Evolutionary conservation across 2,329 filamentous ascomycete genomes (phyloP), one percentile per base, ranked within the genome.

Genomic region (Dactylellina parvicollis): DNA sequence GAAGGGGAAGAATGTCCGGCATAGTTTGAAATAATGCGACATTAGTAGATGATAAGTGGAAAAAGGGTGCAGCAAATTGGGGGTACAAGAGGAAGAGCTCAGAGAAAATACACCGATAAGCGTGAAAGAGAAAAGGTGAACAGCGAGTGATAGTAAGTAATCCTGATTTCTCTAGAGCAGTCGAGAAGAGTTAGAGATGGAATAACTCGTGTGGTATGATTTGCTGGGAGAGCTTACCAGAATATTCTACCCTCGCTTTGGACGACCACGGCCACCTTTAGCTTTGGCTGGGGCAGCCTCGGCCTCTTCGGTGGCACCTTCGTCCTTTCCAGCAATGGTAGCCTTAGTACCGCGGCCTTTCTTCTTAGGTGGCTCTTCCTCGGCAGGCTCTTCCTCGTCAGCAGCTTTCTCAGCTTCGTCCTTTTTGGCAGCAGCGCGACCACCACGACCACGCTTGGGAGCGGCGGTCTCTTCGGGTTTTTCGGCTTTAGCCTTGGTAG

Each of bases 321-420:
- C 38, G 38, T 66, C 54, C 20, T 60, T 66, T 20, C 60, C 69
- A 10, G 60, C 44, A 12, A 66, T 66, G 18, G 69, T 66, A 14
- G 60, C 54, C 54, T 66, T 73, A 24, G 59, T 40, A 32, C 40
- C 52, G 8, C 60, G 60, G 14, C 54, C 40, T 26, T 28, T 60
- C 40, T 73, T 73, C 16, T 65, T 66, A 22, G 60, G 69, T 12
- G 54, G 60, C 18, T 65, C 69, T 36, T 66, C 60, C 14, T 42
- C 28, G 8, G 28, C 54, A 18, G 44, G 22, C 22, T 57, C 60
- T 14, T 59, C 69, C 2, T 26, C 42, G 42, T 47, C 60, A 8
- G 24, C 54, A 5, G 26, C 18, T 10, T 66, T 49, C 20, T 66
- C 61, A 9, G 30, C 9, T 7, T 47, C 61, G 14, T 54, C 49